Evolutionary conservation across 352 stramenopile species (phyloP).

Genomic region (Phytophthora litchii): DNA sequence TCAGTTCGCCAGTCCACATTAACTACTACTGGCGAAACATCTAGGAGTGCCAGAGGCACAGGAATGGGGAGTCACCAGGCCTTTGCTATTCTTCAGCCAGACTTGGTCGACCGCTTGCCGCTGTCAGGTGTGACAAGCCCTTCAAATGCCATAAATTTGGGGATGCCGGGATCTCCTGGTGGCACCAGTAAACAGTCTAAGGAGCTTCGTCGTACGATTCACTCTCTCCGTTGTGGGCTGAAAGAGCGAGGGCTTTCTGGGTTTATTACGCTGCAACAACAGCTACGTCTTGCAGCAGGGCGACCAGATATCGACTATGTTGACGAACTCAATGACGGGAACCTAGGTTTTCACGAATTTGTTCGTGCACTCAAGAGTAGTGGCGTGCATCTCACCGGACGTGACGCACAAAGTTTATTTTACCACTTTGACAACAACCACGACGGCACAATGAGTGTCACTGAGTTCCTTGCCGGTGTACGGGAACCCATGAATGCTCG

Average conservation of each 20-base stretch:
- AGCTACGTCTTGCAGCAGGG: slow-evolving; percentile 64
- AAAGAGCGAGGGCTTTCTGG: slow-evolving; percentile 70
- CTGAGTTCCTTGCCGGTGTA: slow-evolving; percentile 87
- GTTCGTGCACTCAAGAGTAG: slow-evolving; percentile 65
- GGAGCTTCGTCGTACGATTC: slow-evolving; percentile 62
- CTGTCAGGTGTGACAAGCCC: slow-evolving; percentile 6
- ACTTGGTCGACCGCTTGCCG: slow-evolving; percentile 48
- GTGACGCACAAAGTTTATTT: slow-evolving; percentile 72
- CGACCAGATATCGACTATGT: slow-evolving; percentile 22
- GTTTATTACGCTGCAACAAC: slow-evolving; percentile 78
- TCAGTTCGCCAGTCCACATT: slow-evolving; percentile 22
- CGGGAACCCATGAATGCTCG: slow-evolving; percentile 83
- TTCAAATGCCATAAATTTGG: slow-evolving; percentile 17
- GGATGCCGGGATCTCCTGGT: slow-evolving; percentile 16
- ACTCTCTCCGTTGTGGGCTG: slow-evolving; percentile 53
- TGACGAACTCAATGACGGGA: slow-evolving; percentile 76
- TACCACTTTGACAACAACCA: slow-evolving; percentile 89
- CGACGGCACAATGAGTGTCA: slow-evolving; percentile 79
- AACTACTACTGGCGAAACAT: slow-evolving; percentile 12
- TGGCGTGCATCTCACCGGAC: slow-evolving; percentile 53
- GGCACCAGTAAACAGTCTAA: slow-evolving; percentile 54
- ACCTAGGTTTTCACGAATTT: slow-evolving; percentile 78
- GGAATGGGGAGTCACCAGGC: slow-evolving; percentile 61
- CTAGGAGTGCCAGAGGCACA: slow-evolving; percentile 21
- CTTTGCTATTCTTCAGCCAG: slow-evolving; percentile 67